Conservation (phyloP, 192 early-diverging fungal species). For the Neocallimastix lanati region DNA sequence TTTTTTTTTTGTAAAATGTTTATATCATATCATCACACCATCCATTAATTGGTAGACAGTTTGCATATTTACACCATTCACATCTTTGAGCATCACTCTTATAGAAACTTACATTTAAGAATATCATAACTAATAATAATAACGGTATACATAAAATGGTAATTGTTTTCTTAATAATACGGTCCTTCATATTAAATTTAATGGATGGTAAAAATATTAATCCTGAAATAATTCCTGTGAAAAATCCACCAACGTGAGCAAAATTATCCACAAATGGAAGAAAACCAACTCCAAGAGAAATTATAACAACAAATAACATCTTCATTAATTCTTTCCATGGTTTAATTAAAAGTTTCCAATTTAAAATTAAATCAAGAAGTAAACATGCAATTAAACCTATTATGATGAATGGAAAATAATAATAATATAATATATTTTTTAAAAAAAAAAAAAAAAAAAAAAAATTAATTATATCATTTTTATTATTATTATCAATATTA, state of each 20-base stretch:
- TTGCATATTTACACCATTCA: no score
- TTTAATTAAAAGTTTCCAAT: conserved; percentile 46
- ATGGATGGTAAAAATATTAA: conserved; percentile 52
- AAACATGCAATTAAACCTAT: conserved; percentile 61
- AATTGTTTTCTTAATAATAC: conserved; percentile 11
- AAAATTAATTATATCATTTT: no score
- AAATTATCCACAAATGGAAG: conserved; percentile 73
- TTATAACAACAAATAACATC: conserved; percentile 35
- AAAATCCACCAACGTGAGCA: conserved; percentile 71
- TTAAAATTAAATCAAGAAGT: conserved; percentile 55
- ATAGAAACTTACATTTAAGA: no score
- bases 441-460: no score
- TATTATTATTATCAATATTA: no score
- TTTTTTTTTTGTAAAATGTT: no score
- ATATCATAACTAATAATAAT: no score
- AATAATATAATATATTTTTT: no score
- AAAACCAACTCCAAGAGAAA: conserved; percentile 53
- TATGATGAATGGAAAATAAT: no score
- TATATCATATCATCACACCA: no score
- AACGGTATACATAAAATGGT: conserved; percentile 5
- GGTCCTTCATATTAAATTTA: conserved; percentile 15
- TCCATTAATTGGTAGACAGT: no score
- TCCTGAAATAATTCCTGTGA: conserved; percentile 43
- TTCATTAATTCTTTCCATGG: conserved; percentile 50
- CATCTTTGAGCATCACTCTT: no score